These are phyloP conservation scores for Fusarium cyanostomum DNA, from an alignment of 2,329 filamentous ascomycete species.

Conservation along the genomic window DNA sequence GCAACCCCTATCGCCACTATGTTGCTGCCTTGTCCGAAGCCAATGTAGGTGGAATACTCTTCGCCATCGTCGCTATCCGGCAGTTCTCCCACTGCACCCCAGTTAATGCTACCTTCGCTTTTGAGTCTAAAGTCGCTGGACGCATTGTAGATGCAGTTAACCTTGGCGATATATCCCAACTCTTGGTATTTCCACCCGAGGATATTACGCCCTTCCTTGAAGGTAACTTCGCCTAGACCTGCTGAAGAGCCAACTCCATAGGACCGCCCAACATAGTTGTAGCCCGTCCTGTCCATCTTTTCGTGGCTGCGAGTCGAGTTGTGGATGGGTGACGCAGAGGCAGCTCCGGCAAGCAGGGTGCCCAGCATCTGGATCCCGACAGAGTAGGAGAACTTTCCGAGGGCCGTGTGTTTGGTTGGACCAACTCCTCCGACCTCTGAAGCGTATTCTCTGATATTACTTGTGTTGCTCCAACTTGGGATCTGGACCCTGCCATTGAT, in stretches of 20 bases:
- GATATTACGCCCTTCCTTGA: conserved; percentile 9
- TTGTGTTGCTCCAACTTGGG: conserved; percentile 32
- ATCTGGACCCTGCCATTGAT: conserved; percentile 30
- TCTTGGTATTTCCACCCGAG: conserved; percentile 48
- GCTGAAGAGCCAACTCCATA: conserved; percentile 42
- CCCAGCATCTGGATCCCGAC: conserved; percentile 38
- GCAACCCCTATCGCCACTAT: conserved; percentile 17
- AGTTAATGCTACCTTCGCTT: neutral
- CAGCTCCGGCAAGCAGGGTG: conserved; percentile 32
- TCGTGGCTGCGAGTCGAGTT: conserved; percentile 28
- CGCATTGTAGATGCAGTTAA: conserved; percentile 50
- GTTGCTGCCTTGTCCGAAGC: conserved; percentile 3
- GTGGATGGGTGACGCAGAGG: conserved; percentile 34
- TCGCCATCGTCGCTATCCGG: conserved; percentile 14
- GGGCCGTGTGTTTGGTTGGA: conserved; percentile 23
- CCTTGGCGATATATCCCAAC: conserved; percentile 44
- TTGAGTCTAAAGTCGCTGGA: conserved; percentile 43
- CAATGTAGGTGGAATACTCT: conserved; percentile 7
- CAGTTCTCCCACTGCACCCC: conserved; percentile 4
- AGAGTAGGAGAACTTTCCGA: conserved; percentile 41
- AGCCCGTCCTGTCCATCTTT: conserved; percentile 42
- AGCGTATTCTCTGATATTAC: conserved; percentile 36
- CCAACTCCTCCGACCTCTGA: conserved; percentile 29
- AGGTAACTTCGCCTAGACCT: conserved; percentile 28
- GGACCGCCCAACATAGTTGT: conserved; percentile 40